Evolutionary conservation across 768 basidiomycete genomes (phyloP).

Genomic region (Boletus rubescentipes): DNA sequence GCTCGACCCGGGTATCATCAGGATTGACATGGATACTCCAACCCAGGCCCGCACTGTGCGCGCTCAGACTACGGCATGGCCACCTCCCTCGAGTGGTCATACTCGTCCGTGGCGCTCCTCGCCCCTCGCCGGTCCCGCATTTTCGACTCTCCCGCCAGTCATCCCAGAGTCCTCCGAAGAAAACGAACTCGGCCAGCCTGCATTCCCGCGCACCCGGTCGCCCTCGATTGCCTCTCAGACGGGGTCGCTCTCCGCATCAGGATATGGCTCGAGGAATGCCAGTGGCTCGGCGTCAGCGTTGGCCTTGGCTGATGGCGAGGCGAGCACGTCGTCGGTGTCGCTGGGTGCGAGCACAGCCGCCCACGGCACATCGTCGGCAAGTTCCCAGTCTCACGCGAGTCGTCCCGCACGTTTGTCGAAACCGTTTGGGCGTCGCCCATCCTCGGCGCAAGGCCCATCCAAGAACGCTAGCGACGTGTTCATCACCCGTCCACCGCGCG

Average conservation of each 20-base stretch:
- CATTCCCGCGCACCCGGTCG: constrained; percentile 5
- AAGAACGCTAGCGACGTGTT: constrained; percentile 2
- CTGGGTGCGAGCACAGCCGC: constrained; percentile 6
- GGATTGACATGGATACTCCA: too few species aligned
- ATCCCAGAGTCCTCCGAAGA: constrained; percentile 24
- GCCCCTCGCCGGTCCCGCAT: constrained; percentile 25
- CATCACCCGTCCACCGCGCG: constrained; percentile 19
- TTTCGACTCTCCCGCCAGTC: constrained; percentile 26
- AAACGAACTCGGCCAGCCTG: background rate
- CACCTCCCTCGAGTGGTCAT: background rate
- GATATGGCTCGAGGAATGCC: constrained; percentile 14
- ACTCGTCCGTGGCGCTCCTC: constrained; percentile 33
- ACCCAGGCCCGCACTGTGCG: constrained; percentile 21
- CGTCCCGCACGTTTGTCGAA: constrained; percentile 16
- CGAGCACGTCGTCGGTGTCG: constrained; percentile 26
- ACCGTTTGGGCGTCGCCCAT: constrained; percentile 5
- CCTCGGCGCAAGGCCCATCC: constrained; percentile 3
- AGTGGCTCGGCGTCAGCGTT: constrained; percentile 11
- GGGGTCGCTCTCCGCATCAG: constrained; percentile 12
- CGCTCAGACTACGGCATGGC: constrained; percentile 1
- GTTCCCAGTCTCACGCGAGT: background rate
- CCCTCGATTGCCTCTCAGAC: constrained; percentile 20
- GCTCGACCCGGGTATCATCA: background rate
- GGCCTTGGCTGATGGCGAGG: constrained; percentile 10
- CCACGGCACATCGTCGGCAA: constrained; percentile 13